A percentile compares a stretch with the other conserved stretches of the same genome.
Conservation (phyloP, 2,329 filamentous ascomycete genomes). For the Diaporthe ilicicola region DNA sequence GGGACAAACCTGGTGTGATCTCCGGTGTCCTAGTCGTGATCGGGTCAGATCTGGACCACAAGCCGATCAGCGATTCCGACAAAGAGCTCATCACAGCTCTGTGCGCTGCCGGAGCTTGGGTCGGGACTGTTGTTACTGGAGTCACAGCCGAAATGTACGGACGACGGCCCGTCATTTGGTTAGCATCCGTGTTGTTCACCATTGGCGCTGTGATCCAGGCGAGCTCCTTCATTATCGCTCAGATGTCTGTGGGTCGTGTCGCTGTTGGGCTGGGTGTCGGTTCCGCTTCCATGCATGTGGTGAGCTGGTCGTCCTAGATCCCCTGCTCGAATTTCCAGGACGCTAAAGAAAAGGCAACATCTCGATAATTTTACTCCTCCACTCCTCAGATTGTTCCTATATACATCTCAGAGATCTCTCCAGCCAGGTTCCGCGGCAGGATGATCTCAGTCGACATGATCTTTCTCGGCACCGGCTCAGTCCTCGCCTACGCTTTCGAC, state of each 20-base stretch:
- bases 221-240: background rate
- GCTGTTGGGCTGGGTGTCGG: conserved; percentile 8
- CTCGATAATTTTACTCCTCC: background rate
- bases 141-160: conserved; percentile 48
- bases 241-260: conserved; percentile 4
- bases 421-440: conserved; percentile 48
- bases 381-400: conserved; percentile 45
- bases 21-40: conserved; percentile 54
- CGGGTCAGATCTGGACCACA: conserved; percentile 48
- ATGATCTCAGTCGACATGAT: conserved; percentile 41
- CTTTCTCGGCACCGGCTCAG: conserved; percentile 51
- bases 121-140: conserved; percentile 51
- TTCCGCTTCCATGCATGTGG: conserved; percentile 9
- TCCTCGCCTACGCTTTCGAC: conserved; percentile 51
- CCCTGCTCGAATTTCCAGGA: conserved; percentile 37
- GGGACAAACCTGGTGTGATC: conserved; percentile 49
- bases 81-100: conserved; percentile 62
- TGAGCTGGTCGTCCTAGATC: background rate
- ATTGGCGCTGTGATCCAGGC: background rate
- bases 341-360: background rate
- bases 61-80: conserved; percentile 49
- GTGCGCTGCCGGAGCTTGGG: conserved; percentile 56
- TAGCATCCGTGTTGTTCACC: conserved; percentile 50
- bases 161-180: conserved; percentile 50
- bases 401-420: conserved; percentile 61